Evolutionary conservation across 1,284 basidiomycete species (phyloP), one percentile per base, ranked within the genome.

Genomic region (Rugosomyces carneus): DNA sequence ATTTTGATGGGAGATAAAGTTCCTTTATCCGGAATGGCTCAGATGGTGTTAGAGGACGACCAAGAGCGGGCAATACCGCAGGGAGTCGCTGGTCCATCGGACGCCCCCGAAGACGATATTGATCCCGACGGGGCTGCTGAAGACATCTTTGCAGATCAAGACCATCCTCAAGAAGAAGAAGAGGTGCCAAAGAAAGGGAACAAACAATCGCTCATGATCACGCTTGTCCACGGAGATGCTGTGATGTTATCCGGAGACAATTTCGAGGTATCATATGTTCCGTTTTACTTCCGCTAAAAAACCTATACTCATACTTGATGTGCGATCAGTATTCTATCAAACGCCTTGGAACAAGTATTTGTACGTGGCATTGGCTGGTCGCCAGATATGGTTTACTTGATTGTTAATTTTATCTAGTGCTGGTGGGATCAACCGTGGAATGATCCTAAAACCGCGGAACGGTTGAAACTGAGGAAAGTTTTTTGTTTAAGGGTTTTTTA

Each of bases 181-280:
- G 47, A 42, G 19, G 43, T 18, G 26, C 24, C 36, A 15, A 34
- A 15, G 21, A 53, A 51, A 37, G 13, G 31, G 2, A 19, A 18
- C 11, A 53, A 52, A 32, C 31, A 27, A 16, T 45, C 44, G 16
- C 29, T 75, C 19, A 62, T 67, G 16, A 50, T 80, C 20, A 75
- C 71, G 9, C 63, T 82, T 42, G 69, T 80, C 18, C 80, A 82
- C 53, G 79, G 80, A 0, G 80, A 82, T 56, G 60, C 73, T 44
- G 53, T 77, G 5, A 54, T 80, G 27, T 59, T 81, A 34, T 63
- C 50, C 19, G 77, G 78, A 2, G 71, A 72, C 47, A 68, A 73
- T 27, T 77, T 77, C 47, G 73, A 80, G 68, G 80, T 79, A 52
- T 49, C n/a, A 72, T 42, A 19, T 39, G 23, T 35, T 26, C 4